phyloP scores from a whole-genome alignment of 2,329 filamentous ascomycete genomes.

The Trichoderma atrobrunneum region DNA sequence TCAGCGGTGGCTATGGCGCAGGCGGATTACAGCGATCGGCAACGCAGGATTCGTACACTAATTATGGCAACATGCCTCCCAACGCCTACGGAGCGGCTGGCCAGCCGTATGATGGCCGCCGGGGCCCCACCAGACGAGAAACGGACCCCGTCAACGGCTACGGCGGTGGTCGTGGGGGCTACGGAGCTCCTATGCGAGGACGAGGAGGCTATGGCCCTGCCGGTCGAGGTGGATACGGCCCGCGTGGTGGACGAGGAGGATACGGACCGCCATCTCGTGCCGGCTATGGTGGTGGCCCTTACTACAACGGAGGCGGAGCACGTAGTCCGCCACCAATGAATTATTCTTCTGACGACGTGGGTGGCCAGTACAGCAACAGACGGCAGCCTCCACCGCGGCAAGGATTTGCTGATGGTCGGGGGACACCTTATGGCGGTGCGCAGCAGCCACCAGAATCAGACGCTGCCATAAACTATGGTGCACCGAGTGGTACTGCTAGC shows the following conservation, averaged over 20 bases:
- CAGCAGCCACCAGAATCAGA: slow-evolving; percentile 31
- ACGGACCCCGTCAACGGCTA: slow-evolving; percentile 40
- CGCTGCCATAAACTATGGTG: slow-evolving; percentile 33
- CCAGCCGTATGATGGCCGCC: slow-evolving; percentile 44
- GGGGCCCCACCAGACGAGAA: slow-evolving; percentile 52
- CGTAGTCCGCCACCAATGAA: slow-evolving; percentile 6
- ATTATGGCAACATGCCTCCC: slow-evolving; percentile 45
- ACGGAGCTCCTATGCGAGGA: slow-evolving; percentile 35
- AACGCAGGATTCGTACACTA: slow-evolving; percentile 64
- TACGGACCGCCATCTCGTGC: slow-evolving; percentile 34
- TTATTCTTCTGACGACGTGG: slow-evolving; percentile 24
- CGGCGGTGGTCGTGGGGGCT: slow-evolving; percentile 42
- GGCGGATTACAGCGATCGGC: slow-evolving; percentile 39
- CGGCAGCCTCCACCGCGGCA: slow-evolving; percentile 25
- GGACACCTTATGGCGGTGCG: slow-evolving; percentile 35
- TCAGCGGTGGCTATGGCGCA: slow-evolving; percentile 30
- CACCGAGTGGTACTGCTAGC: slow-evolving; percentile 34
- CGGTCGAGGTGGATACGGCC: slow-evolving; percentile 33
- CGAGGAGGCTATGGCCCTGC: slow-evolving; percentile 45
- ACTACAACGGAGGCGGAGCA: slow-evolving; percentile 20
- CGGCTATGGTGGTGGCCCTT: slow-evolving; percentile 30
- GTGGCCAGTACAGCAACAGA: slow-evolving; percentile 39
- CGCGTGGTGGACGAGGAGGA: slow-evolving; percentile 30
- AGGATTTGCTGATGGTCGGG: slow-evolving; percentile 37
- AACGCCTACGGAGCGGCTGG: slow-evolving; percentile 49